Base-by-base conservation (phyloP, 2,329 filamentous ascomycete species). In the Paraphaeosphaeria sporulosa region DNA sequence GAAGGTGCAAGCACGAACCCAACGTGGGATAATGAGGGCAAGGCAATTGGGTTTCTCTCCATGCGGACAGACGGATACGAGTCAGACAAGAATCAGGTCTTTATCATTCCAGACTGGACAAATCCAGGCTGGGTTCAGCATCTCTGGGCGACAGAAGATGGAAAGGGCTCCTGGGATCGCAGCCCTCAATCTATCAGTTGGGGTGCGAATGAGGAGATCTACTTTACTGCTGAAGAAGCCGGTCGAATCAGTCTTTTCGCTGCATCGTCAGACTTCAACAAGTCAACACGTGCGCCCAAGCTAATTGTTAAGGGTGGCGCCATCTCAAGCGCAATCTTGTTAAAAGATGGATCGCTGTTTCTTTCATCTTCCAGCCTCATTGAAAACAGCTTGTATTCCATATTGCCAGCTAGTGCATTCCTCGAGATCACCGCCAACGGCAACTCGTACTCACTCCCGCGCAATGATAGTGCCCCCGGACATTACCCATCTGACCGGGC, bases 61-160 rank as follows among this genome's bases (percentile, higher is more conserved):
- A 96, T 96, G 93, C 85, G 86, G 64, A 85, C 85, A 58, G 83
- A 87, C 54, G 87, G 90, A 60, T 96, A 97, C 74, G 93, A 97
- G 77, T 87, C 90, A 17, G 93, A 97, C 79, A 90, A 90, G 75
- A 85, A 89, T 47, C 85, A 88, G 47, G 80, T 93, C 4, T 79
- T 93, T 63, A 78, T 92, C 2, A 76, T 92, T 7, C 84, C 86
- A 1, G 84, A 92, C 66, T 80, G 91, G 51, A 76, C 75, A 15
- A 83, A 88, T 61, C 78, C 88, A 10, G 80, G 80, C 60, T 84
- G 85, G 60, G 84, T 88, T 13, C 82, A 87, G 63, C 87, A 89
- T 68, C 88, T 89, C 61, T 90, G 86, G 68, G 79, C 84, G 60
- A 86, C 86, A 0, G 76, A 83, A 3, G 87, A 91, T 66, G 87